These are phyloP conservation scores for Cutaneotrichosporon curvatum DNA, from an alignment of 1,284 basidiomycete genomes.

Conservation along the genomic window DNA sequence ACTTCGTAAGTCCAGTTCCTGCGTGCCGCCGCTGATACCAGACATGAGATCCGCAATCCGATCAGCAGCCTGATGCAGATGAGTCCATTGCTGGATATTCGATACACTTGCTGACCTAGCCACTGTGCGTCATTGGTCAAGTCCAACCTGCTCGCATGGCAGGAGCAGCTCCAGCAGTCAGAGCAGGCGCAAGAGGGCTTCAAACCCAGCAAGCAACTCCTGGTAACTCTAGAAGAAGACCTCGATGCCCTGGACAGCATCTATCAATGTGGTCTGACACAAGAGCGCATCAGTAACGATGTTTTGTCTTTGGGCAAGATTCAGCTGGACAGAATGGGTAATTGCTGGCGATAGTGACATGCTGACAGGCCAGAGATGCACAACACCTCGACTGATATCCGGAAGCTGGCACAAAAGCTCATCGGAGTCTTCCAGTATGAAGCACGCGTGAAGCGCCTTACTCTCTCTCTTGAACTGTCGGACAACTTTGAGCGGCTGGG, in stretches of 20 bases:
- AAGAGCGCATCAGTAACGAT: conserved; percentile 45
- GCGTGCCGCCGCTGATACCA: background rate
- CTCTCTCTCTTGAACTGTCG: conserved; percentile 6
- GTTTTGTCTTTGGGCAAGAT: conserved; percentile 42
- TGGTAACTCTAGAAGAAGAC: conserved; percentile 13
- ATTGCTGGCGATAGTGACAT: background rate
- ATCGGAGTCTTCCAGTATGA: conserved; percentile 38
- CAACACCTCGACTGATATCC: conserved; percentile 28
- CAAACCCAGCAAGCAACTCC: conserved; percentile 13
- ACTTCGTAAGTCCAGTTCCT: conserved; percentile 21
- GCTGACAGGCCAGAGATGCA: conserved; percentile 13
- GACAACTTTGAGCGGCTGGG: conserved; percentile 5
- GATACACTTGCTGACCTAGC: background rate
- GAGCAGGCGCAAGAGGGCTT: conserved; percentile 1
- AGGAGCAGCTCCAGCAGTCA: conserved; percentile 26
- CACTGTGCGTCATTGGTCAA: conserved; percentile 40
- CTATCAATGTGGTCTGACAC: conserved; percentile 32
- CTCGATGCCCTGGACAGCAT: conserved; percentile 20
- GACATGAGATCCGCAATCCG: conserved; percentile 35
- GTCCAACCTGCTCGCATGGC: conserved; percentile 32
- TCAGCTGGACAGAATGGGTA: conserved; percentile 27
- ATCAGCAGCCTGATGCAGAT: conserved; percentile 19
- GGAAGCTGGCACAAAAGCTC: conserved; percentile 26
- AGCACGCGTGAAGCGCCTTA: conserved; percentile 35
- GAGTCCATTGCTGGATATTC: background rate